Conservation (phyloP, 2,329 filamentous ascomycete species). For the Sporothrix dimorphospora region DNA sequence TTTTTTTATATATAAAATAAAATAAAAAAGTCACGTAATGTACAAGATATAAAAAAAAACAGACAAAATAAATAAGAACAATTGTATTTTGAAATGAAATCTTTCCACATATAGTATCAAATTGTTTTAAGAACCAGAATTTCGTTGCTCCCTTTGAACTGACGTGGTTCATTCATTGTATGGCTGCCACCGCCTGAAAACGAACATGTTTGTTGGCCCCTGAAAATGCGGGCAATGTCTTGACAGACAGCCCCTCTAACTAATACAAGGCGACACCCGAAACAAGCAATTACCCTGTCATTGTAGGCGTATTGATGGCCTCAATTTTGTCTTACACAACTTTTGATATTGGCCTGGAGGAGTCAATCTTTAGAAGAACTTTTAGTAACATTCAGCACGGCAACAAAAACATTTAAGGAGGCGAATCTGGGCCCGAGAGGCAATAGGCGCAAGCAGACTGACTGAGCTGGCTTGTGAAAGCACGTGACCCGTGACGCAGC, state of each 20-base stretch:
- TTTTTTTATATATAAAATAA: neutral
- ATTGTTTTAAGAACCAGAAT: neutral
- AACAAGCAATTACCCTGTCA: neutral
- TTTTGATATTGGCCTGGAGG: too few species aligned
- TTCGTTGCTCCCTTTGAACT: neutral
- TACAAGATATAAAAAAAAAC: too few species aligned
- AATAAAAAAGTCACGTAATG: too few species aligned
- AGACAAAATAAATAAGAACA: neutral
- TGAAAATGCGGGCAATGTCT: neutral
- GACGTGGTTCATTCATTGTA: too few species aligned
- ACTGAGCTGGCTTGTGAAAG: neutral
- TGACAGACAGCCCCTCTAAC: neutral
- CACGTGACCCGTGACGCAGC: conserved; percentile 8
- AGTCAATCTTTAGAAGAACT: too few species aligned
- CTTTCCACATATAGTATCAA: neutral
- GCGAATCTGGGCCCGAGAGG: conserved; percentile 1
- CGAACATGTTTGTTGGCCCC: neutral
- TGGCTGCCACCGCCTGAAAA: neutral
- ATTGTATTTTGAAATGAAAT: neutral
- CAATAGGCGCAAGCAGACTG: neutral
- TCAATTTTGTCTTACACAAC: neutral
- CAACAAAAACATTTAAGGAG: neutral
- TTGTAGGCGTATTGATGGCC: neutral
- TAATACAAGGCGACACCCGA: neutral
- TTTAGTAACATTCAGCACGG: neutral